Evolutionary conservation across 495 filamentous ascomycete species (phyloP), one percentile per base, ranked within the genome.

Genomic region (Xylaria cubensis): DNA sequence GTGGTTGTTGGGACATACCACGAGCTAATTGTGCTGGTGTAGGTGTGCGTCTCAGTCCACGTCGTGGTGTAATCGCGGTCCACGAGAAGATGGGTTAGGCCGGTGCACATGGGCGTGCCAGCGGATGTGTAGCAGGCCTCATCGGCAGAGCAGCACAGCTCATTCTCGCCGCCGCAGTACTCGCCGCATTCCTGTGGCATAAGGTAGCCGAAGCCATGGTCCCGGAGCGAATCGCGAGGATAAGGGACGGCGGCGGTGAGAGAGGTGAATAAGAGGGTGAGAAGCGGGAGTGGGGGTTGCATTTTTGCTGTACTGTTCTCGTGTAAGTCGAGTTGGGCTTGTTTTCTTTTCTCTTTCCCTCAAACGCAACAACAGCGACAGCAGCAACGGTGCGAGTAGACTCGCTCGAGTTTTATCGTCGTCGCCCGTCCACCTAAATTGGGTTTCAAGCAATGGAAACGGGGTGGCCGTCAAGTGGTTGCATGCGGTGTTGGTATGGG

Each of bases 1-100:
- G 88, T 78, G 1, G 85, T 80, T 55, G 77, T 77, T 24, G 77
- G 78, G 53, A 78, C 74, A 53, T 78, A 71, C 19, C 76, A 76
- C 32, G 80, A 80, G 71, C 86, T 91, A 80, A 88, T 90, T 50
- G 91, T 90, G 41, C 87, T 89, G 48, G 92, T 94, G 73, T 84
- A 84, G 7, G 91, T 93, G 46, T 85, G 77, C 4, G 88, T 84
- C 72, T 91, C 88, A 44, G 91, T 93, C 82, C 93, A 94, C 15
- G 92, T 94, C 13, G 90, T 92, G 61, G 92, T 94, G 80, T 85
- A 94, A 42, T 73, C 77, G 41, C 74, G 65, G 17, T 72, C 68
- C n/a, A 73, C 72, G 13, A 73, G 53, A 12, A 63, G 26, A 7
- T 73, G 71, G 13, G 46, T 34, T 26, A 29, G 19, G 55, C 44